A percentile compares a stretch with the other conserved stretches of the same genome.
These are phyloP conservation scores for Bolboschoenus planiculmis DNA, from an alignment of 176 grass and related monocot genomes.

Conservation along the genomic window DNA sequence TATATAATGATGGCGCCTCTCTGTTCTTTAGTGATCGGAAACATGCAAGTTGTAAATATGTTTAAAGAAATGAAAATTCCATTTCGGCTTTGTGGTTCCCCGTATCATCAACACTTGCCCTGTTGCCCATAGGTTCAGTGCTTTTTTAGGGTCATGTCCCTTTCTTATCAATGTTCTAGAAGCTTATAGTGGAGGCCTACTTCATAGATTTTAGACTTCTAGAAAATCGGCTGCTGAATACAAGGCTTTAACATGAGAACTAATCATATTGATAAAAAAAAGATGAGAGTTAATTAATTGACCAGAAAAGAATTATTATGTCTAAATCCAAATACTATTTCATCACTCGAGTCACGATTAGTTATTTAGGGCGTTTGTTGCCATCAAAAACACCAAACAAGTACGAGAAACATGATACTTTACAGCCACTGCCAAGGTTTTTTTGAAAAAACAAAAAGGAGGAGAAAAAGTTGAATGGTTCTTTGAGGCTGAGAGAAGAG, in stretches of 20 bases:
- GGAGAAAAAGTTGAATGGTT: background rate
- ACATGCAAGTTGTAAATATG: background rate
- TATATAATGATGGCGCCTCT: background rate
- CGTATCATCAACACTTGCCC: background rate
- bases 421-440: too few species aligned
- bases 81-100: background rate
- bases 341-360: background rate
- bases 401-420: too few species aligned
- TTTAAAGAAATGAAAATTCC: background rate
- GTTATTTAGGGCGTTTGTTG: background rate
- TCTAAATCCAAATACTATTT: background rate
- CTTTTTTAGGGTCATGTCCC: background rate
- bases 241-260: background rate
- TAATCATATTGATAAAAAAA: background rate
- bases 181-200: background rate
- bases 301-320: background rate
- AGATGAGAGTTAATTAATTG: background rate
- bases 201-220: background rate
- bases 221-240: background rate
- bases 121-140: background rate
- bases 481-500: background rate
- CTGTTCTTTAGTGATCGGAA: background rate
- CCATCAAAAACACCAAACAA: background rate
- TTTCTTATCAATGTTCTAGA: slow-evolving; percentile 14
- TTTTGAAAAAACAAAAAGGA: too few species aligned